Base-by-base conservation (phyloP, 192 early-diverging fungal species). In the Phycomyces nitens region DNA sequence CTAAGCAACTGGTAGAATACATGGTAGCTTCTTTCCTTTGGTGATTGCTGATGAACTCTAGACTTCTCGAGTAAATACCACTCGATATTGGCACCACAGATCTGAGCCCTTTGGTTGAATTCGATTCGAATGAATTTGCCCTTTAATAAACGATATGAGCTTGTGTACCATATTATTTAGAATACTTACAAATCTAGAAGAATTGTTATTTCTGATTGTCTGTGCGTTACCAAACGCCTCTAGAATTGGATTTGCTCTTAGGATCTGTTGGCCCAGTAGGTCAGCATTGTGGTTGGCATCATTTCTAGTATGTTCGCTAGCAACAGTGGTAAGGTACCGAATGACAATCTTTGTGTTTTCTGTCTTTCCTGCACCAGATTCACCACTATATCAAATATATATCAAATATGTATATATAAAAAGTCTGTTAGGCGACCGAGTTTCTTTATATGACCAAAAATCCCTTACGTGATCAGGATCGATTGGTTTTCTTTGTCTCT, bases 261-360 rank as follows among this genome's bases (percentile, higher is more conserved):
- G 79, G 22, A 99, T 95, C 44, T 75, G 73, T 16, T 65, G 84
- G 72, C 98, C 96, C 11, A 98, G 85, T 51, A 74, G 75, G 47
- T 69, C 51, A 2, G 54, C 86, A 83, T 60, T 78, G 70, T 61
- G 75, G 9, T 56, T 43, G 5, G 23, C 15, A 56, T 57, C 41
- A 41, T 34, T 24, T 18, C 4, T 24, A 21, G 18, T 54, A 41
- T 65, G 62, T 67, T 90, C 89, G 16, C 85, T 75, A 11, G 95
- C 93, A 54, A 96, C 89, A 1, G 94, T 83, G 0, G 96, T 92
- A 49, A 99, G 82, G 77, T 98, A 98, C 80, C 98, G 96, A 64
- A 99, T 97, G 39, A 97, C 94, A 59, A 94, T 97, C 65, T 99
- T 99, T 15, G 96, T 99, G 79, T 98, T 98, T 81, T 99, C 97